Evolutionary conservation across 2,329 filamentous ascomycete genomes (phyloP).

Genomic region (Gyromitra esculenta): DNA sequence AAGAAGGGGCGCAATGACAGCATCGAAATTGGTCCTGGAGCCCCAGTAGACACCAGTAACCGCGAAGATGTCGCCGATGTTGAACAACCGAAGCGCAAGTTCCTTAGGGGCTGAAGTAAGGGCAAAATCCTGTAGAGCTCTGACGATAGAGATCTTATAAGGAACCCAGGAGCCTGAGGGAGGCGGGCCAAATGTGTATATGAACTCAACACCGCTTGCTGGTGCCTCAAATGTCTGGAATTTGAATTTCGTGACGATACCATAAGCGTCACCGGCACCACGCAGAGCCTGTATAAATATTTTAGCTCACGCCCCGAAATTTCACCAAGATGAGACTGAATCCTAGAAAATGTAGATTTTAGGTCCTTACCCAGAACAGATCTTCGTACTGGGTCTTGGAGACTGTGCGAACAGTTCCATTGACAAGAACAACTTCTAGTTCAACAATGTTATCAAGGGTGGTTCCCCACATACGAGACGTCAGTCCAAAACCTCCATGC

Average conservation of each 20-base stretch:
- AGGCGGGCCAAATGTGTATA: slow-evolving; percentile 63
- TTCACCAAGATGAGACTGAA: not conserved
- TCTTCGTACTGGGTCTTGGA: slow-evolving; percentile 65
- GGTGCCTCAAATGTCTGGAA: slow-evolving; percentile 69
- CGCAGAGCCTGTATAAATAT: slow-evolving; percentile 63
- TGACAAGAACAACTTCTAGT: slow-evolving; percentile 68
- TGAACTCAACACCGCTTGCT: slow-evolving; percentile 68
- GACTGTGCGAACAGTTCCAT: slow-evolving; percentile 66
- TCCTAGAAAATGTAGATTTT: not conserved
- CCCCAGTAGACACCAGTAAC: slow-evolving; percentile 60
- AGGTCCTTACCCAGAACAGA: slow-evolving; percentile 64
- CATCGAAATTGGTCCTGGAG: slow-evolving; percentile 54
- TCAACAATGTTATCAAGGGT: slow-evolving; percentile 68
- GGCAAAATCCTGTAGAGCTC: slow-evolving; percentile 53
- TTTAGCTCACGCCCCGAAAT: not conserved
- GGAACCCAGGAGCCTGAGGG: slow-evolving; percentile 64
- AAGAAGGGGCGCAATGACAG: slow-evolving; percentile 57
- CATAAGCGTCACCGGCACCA: slow-evolving; percentile 69
- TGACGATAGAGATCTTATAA: slow-evolving; percentile 49
- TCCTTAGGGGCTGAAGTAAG: slow-evolving; percentile 54
- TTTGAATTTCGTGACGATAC: slow-evolving; percentile 69
- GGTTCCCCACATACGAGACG: slow-evolving; percentile 70
- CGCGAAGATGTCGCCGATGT: slow-evolving; percentile 55
- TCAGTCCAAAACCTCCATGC: slow-evolving; percentile 69
- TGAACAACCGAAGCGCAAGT: slow-evolving; percentile 58